Evolutionary conservation across 2,329 filamentous ascomycete species (phyloP).

Genomic region (Aspergillus intermedius): DNA sequence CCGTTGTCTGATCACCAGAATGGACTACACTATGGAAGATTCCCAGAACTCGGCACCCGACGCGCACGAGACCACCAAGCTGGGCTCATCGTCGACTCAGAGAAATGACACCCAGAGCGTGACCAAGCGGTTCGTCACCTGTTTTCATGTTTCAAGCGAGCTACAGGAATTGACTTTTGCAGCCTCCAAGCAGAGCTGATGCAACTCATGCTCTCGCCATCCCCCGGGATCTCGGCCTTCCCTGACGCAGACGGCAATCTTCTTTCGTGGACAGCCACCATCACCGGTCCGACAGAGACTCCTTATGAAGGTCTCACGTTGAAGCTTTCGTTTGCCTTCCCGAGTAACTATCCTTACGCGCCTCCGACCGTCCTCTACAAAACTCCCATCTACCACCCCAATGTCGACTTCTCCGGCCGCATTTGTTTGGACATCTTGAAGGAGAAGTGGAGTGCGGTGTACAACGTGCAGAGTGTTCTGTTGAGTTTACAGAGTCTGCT

Average conservation of each 20-base stretch:
- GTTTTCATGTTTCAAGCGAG: not conserved
- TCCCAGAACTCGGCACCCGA: slow-evolving; percentile 63
- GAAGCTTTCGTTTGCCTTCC: slow-evolving; percentile 89
- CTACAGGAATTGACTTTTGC: not conserved
- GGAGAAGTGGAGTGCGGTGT: slow-evolving; percentile 97
- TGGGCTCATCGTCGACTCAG: slow-evolving; percentile 45
- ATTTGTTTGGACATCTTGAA: slow-evolving; percentile 98
- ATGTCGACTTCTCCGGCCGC: slow-evolving; percentile 92
- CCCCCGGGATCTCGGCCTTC: slow-evolving; percentile 91
- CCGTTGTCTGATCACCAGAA: slow-evolving; percentile 17
- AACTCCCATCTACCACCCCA: slow-evolving; percentile 98
- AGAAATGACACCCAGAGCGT: slow-evolving; percentile 66
- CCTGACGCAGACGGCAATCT: slow-evolving; percentile 85
- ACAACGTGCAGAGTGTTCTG: slow-evolving; percentile 91
- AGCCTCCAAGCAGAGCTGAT: slow-evolving; percentile 97
- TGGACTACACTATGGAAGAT: slow-evolving; percentile 55
- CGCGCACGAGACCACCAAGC: slow-evolving; percentile 56
- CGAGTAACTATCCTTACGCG: slow-evolving; percentile 85
- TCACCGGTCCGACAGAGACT: slow-evolving; percentile 82
- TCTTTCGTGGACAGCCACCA: slow-evolving; percentile 87
- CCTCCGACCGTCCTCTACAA: slow-evolving; percentile 92
- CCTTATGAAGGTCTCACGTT: slow-evolving; percentile 83
- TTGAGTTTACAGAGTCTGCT: slow-evolving; percentile 90
- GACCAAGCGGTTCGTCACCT: slow-evolving; percentile 60
- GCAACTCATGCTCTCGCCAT: slow-evolving; percentile 94